Evolutionary conservation across 2,329 filamentous ascomycete species (phyloP), one percentile per base, ranked within the genome.

Genomic region (Orbilia brochopaga): DNA sequence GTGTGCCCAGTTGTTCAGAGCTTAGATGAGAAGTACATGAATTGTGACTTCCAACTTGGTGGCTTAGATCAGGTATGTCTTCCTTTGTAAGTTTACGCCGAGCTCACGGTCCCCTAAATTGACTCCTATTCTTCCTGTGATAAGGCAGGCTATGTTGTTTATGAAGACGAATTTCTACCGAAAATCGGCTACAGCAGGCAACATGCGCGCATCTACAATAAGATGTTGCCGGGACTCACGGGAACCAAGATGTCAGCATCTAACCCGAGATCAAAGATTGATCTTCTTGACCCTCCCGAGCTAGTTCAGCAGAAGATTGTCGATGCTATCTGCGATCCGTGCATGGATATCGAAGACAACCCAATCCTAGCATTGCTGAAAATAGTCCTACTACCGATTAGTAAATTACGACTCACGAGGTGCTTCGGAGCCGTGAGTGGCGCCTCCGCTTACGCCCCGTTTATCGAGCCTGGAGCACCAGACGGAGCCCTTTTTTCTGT

Each of bases 181-280:
- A 42, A 61, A 30, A 50, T 73, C 30, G 67, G 67, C 17, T 50
- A 73, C 27, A 57, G 17, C 13, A 66, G 61, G 21, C 24, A 35
- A 13, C 53, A 65, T 32, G 60, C 60, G 11, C 67, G 57, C 15
- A 48, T 65, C n/a, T 60, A 60, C 23, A 73, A 66, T 24, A 51
- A 5, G 27, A 55, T 73, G 50, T 30, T 73, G 2, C 60, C 67
- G 1, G 67, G 67, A 19, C 55, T 73, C 7, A 73, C 40, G 0
- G 61, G 67, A 5, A 55, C 51, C 11, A 72, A 73, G 24, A 66
- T 73, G 67, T 73, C 61, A 24, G 67, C 67, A 2, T 73, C 67
- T 5, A 32, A 60, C 32, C 67, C 61, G 30, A 42, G n/a, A 21
- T 66, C 67, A 11, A 73, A 73, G 52, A 66, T 73, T 35, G 67